These are phyloP conservation scores for Scedosporium boydii DNA, from an alignment of 2,329 filamentous ascomycete species.

Conservation along the genomic window DNA sequence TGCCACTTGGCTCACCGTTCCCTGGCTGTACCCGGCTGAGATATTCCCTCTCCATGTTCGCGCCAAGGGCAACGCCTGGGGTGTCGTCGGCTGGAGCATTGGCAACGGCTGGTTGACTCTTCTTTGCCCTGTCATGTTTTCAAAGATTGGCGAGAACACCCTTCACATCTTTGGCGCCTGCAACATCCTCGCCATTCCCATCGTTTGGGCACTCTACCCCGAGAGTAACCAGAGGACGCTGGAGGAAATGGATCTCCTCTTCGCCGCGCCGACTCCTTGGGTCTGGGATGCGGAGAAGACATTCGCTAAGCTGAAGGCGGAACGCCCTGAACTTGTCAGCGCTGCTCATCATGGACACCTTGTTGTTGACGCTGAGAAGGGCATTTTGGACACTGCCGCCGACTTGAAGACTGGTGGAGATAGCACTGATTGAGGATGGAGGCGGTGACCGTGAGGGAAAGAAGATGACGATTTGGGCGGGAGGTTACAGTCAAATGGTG, in stretches of 20 bases:
- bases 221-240: conserved; percentile 39
- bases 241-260: conserved; percentile 49
- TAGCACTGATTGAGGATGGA: background rate
- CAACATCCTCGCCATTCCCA: conserved; percentile 31
- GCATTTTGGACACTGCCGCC: background rate
- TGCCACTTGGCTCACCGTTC: conserved; percentile 57
- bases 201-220: conserved; percentile 48
- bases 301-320: conserved; percentile 51
- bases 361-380: conserved; percentile 14
- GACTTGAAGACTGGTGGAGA: background rate
- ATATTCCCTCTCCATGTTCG: conserved; percentile 56
- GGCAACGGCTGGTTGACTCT: conserved; percentile 69
- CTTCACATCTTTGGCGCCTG: conserved; percentile 49
- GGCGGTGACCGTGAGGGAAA: background rate
- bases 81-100: conserved; percentile 57
- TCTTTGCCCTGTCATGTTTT: conserved; percentile 69
- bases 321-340: conserved; percentile 38
- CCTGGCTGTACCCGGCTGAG: conserved; percentile 56
- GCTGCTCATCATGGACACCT: conserved; percentile 8
- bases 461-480: background rate
- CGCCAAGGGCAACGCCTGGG: conserved; percentile 51
- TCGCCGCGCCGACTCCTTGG: conserved; percentile 52
- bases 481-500: no score
- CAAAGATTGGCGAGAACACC: conserved; percentile 39
- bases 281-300: conserved; percentile 61